Evolutionary conservation across 768 basidiomycete genomes (phyloP).

Genomic region (Auricularia heimuer): DNA sequence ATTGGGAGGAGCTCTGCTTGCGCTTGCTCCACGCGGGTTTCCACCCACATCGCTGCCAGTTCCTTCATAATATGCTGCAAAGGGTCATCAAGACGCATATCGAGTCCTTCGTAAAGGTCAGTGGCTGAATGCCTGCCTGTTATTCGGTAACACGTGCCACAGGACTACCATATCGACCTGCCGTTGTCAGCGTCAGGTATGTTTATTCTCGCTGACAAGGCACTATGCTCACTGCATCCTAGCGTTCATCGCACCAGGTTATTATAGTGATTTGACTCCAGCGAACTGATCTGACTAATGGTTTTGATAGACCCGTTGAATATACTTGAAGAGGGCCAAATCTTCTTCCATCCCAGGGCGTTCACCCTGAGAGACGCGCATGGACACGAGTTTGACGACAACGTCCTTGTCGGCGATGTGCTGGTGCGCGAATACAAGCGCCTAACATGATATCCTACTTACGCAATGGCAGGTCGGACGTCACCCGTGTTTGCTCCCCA

Average conservation of each 20-base stretch:
- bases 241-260: constrained; percentile 64
- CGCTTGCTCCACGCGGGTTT: too few relatives aligned
- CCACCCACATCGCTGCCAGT: too few relatives aligned
- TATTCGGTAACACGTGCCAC: too few relatives aligned
- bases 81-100: too few relatives aligned
- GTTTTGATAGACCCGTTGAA: constrained; percentile 47
- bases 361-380: constrained; percentile 20
- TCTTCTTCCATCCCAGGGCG: constrained; percentile 41
- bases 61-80: too few relatives aligned
- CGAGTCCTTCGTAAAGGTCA: too few relatives aligned
- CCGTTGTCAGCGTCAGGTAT: not conserved
- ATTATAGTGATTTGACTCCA: not conserved
- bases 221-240: constrained; percentile 27
- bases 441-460: not conserved
- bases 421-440: constrained; percentile 34
- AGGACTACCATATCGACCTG: not conserved
- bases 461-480: constrained; percentile 31
- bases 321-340: constrained; percentile 48
- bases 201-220: constrained; percentile 10
- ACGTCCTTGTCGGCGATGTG: constrained; percentile 47
- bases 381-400: constrained; percentile 22
- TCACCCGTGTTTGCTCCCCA: constrained; percentile 63
- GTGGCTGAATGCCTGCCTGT: too few relatives aligned
- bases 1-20: too few relatives aligned
- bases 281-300: not conserved